These are phyloP conservation scores for Blumeriella jaapii DNA, from an alignment of 2,329 filamentous ascomycete genomes.

Conservation along the genomic window DNA sequence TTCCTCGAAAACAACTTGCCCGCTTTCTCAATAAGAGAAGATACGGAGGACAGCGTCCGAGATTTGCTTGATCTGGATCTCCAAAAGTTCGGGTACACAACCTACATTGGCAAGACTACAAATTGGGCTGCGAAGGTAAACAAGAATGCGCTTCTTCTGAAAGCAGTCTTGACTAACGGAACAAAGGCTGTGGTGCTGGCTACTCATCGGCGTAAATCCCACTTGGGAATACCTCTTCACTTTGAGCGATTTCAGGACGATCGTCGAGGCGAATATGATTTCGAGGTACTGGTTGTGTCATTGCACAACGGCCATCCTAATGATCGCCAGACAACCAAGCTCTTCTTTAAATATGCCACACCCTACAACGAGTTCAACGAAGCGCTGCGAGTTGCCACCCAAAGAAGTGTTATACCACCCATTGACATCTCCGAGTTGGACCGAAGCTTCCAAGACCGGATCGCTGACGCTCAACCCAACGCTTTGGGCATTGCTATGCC, in stretches of 20 bases:
- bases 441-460: background rate
- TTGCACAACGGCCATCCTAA: constrained; percentile 2
- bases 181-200: background rate
- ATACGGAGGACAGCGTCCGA: too few species aligned
- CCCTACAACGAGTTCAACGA: constrained; percentile 10
- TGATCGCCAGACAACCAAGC: background rate
- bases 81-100: too few species aligned
- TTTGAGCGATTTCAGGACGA: background rate
- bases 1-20: too few species aligned
- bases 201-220: background rate
- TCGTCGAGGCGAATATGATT: background rate
- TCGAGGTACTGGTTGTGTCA: background rate
- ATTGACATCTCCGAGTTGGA: background rate
- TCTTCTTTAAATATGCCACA: constrained; percentile 11
- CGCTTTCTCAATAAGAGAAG: too few species aligned
- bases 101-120: too few species aligned
- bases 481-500: background rate
- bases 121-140: too few species aligned
- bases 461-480: background rate
- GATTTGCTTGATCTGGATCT: too few species aligned
- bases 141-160: too few species aligned
- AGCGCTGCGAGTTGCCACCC: constrained; percentile 14
- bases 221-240: background rate
- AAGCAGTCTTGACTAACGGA: background rate
- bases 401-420: constrained; percentile 13